Percentiles rank a stretch among this genome's conserved stretches.
Conservation (phyloP, 78 protist species). For the Dictyostelium firmibasis region DNA sequence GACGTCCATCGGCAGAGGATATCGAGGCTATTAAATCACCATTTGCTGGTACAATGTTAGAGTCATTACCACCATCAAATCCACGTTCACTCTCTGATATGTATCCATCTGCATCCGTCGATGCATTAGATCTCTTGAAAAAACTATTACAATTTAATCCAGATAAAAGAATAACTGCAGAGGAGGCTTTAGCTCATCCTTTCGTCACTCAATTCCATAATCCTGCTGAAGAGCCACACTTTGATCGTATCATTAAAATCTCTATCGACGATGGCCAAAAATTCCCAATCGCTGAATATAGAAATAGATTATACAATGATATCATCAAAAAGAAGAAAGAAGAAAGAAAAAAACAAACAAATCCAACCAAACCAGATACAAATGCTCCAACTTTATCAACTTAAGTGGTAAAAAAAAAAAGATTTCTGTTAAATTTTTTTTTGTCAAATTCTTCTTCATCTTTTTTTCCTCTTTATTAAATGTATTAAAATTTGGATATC, state of each 20-base stretch:
- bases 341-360: conserved; percentile 35
- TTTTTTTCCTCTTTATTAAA: neutral
- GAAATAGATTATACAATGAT: conserved; percentile 84
- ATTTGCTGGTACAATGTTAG: conserved; percentile 95
- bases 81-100: conserved; percentile 77
- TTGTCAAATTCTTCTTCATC: neutral
- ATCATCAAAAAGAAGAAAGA: conserved; percentile 85
- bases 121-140: conserved; percentile 95
- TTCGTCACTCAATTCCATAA: conserved; percentile 94
- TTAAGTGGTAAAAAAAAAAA: neutral
- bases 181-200: conserved; percentile 95
- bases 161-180: conserved; percentile 93
- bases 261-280: conserved; percentile 93
- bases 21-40: conserved; percentile 89
- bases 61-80: conserved; percentile 80
- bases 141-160: conserved; percentile 96
- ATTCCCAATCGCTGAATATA: conserved; percentile 84
- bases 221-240: conserved; percentile 83
- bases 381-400: neutral
- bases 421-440: no score
- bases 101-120: conserved; percentile 95
- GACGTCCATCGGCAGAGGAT: conserved; percentile 90
- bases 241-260: conserved; percentile 72
- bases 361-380: conserved; percentile 21
- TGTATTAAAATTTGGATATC: neutral